Base-by-base conservation (phyloP, 306 rosid genomes). In the cucumber (Cucumis sativus) region DNA sequence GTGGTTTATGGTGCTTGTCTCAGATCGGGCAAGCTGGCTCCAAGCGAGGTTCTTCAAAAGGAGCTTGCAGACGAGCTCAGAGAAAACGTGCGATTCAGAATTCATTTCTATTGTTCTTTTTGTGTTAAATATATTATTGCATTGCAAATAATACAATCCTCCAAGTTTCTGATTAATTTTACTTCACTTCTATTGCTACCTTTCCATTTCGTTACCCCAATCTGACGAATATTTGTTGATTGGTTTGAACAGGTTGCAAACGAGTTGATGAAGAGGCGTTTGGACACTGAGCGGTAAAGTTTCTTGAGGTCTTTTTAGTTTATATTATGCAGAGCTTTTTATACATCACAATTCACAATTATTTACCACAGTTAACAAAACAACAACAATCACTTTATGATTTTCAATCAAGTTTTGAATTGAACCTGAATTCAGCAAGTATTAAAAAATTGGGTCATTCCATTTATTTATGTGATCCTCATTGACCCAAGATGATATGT, bases 11-110 rank as follows among this genome's bases (percentile, higher is more conserved):
- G 98, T 51, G 90, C 94, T 47, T 72, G 88, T 77, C 79, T 88
- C 65, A 88, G 93, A 85, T 33, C 54, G 39, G 96, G 98, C 37
- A 82, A 86, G 59, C 80, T 90, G 75, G 80, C 90, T 87, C 94
- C 94, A 70, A 82, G 79, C 45, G 91, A 84, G 41, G 63, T 45
- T 73, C 79, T 35, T 41, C 94, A 93, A 85, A 91, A 80, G 79
- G 88, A 93, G 81, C 97, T 93, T 30, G 98, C 97, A 21, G 97
- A 93, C 82, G 92, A 88, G 69, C 98, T 91, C 9, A 86, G 97
- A 83, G 85, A 83, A 14, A 88, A 87, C 76, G 98, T 93, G 76
- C 28, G 23, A 6, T 60, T 14, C 17, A 18, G 74, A 28, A 20
- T 66, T 77, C 21, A 5, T 47, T 58, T 70, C 72, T 52, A 64